Percentiles rank a stretch among this genome's conserved stretches.
phyloP scores from a whole-genome alignment of 257 asterid species.

The Solanum peruvianum region DNA sequence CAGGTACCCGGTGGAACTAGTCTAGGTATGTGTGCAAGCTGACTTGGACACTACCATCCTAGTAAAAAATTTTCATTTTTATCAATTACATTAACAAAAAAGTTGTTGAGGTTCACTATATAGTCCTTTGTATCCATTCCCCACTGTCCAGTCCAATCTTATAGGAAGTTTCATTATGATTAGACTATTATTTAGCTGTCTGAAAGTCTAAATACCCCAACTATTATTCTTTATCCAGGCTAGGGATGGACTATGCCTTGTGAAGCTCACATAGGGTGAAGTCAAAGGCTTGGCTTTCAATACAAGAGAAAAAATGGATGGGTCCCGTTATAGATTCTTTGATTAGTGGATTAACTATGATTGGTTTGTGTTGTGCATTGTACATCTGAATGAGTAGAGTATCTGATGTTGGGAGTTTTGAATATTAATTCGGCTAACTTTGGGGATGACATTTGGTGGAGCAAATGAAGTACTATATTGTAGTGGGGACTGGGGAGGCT shows the following conservation, averaged over 20 bases:
- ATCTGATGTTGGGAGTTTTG: neutral
- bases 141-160: neutral
- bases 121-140: neutral
- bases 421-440: neutral
- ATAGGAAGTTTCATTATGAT: neutral
- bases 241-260: neutral
- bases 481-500: neutral
- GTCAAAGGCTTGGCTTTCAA: neutral
- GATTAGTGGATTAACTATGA: neutral
- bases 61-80: neutral
- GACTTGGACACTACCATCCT: neutral
- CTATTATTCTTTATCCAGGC: neutral
- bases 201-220: neutral
- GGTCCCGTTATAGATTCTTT: neutral
- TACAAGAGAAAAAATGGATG: neutral
- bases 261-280: neutral
- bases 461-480: neutral
- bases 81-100: neutral
- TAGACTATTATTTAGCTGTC: neutral
- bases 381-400: neutral
- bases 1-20: neutral
- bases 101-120: neutral
- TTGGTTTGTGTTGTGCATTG: neutral
- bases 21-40: neutral
- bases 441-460: neutral